phyloP scores from a whole-genome alignment of 192 early-diverging fungal species.

The Backusella westeae region DNA sequence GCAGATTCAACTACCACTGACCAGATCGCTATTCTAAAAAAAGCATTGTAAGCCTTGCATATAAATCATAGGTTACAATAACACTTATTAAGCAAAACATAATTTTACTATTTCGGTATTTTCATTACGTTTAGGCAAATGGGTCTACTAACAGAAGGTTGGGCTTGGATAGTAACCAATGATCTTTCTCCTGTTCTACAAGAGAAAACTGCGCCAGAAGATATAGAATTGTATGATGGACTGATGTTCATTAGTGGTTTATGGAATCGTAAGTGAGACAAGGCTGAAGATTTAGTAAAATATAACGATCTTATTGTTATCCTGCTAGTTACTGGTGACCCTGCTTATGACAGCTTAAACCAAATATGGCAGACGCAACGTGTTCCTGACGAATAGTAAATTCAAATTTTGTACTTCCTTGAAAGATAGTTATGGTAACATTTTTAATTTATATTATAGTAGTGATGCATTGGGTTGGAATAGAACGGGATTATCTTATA shows the following conservation, averaged over 20 bases:
- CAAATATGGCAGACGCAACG: conserved; percentile 5
- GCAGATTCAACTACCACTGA: conserved; percentile 5
- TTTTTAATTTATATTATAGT: neutral
- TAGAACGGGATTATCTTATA: conserved; percentile 18
- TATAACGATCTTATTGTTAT: neutral
- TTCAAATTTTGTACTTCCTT: neutral
- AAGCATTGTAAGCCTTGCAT: conserved; percentile 5
- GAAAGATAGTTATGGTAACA: neutral
- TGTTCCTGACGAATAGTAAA: conserved; percentile 19
- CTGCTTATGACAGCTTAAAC: conserved; percentile 12
- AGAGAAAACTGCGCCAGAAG: neutral
- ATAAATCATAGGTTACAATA: neutral
- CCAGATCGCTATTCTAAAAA: conserved; percentile 7
- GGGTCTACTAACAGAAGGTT: conserved; percentile 21
- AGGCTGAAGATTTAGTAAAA: neutral
- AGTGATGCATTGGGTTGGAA: neutral
- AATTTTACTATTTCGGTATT: neutral
- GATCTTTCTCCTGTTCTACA: conserved; percentile 2
- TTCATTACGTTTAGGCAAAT: conserved; percentile 13
- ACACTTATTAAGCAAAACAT: neutral
- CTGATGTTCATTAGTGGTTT: conserved; percentile 33
- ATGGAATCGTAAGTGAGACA: conserved; percentile 27
- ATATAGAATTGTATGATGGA: conserved; percentile 14
- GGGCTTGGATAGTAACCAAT: conserved; percentile 29
- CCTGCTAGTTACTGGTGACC: conserved; percentile 20